These are phyloP conservation scores for Pseudogymnoascus sp. DNA, from an alignment of 2,329 filamentous ascomycete genomes.

Conservation along the genomic window DNA sequence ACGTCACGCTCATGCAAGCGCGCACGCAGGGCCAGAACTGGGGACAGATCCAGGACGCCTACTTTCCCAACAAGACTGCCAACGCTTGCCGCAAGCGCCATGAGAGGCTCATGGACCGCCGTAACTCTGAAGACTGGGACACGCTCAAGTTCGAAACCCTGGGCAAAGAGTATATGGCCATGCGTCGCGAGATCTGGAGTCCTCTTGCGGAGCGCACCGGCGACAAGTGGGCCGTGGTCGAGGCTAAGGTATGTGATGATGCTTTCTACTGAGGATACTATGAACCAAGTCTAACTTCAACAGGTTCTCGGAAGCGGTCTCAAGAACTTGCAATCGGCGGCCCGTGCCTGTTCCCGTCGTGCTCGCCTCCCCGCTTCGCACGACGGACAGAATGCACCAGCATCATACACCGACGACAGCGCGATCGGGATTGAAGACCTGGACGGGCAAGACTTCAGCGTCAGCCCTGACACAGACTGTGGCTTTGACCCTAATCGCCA, in stretches of 20 bases:
- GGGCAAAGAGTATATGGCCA: slow-evolving; percentile 69
- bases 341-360: slow-evolving; percentile 57
- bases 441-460: slow-evolving; percentile 42
- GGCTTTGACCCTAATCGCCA: slow-evolving; percentile 25
- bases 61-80: slow-evolving; percentile 68
- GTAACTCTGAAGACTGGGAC: slow-evolving; percentile 57
- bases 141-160: slow-evolving; percentile 64
- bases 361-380: slow-evolving; percentile 44
- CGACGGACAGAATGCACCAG: slow-evolving; percentile 27
- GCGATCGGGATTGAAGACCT: slow-evolving; percentile 58
- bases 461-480: slow-evolving; percentile 42
- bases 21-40: slow-evolving; percentile 73
- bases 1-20: slow-evolving; percentile 63
- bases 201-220: slow-evolving; percentile 63
- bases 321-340: slow-evolving; percentile 67
- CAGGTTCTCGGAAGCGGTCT: slow-evolving; percentile 79
- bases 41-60: slow-evolving; percentile 66
- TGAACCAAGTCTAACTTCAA: slow-evolving; percentile 9
- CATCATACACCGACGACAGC: slow-evolving; percentile 51
- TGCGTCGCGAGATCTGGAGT: slow-evolving; percentile 76
- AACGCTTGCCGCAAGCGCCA: slow-evolving; percentile 88
- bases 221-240: slow-evolving; percentile 72
- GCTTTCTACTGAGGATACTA: background rate
- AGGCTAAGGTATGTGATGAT: slow-evolving; percentile 46
- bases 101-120: slow-evolving; percentile 72